phyloP scores from a whole-genome alignment of 2,329 filamentous ascomycete species.

The Eutypa lata region DNA sequence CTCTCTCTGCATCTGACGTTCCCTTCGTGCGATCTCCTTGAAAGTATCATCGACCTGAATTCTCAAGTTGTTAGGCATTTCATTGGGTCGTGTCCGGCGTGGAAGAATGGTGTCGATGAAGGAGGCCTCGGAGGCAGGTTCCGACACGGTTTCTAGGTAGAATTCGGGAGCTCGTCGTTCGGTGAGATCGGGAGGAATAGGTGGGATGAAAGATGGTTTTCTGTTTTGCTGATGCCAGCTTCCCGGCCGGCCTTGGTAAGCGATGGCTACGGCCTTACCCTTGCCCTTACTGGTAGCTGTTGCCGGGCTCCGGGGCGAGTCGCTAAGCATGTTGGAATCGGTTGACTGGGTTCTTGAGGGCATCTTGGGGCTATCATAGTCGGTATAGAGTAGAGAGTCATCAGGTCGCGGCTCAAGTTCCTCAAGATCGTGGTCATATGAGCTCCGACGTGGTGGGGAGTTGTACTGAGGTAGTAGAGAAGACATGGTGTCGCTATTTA shows the following conservation, averaged over 20 bases:
- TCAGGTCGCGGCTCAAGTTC: slow-evolving; percentile 28
- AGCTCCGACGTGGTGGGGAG: slow-evolving; percentile 13
- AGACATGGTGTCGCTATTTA: slow-evolving; percentile 19
- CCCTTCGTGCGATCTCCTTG: slow-evolving; percentile 37
- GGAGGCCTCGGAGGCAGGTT: slow-evolving; percentile 13
- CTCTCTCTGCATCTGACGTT: slow-evolving; percentile 53
- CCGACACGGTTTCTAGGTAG: slow-evolving; percentile 5
- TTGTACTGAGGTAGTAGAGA: slow-evolving; percentile 18
- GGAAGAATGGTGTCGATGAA: slow-evolving; percentile 27
- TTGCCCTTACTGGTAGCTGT: slow-evolving; percentile 6
- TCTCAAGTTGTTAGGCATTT: slow-evolving; percentile 9
- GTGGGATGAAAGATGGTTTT: slow-evolving; percentile 7
- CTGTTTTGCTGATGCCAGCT: slow-evolving; percentile 7
- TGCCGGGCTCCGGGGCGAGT: not conserved
- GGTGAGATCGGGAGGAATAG: slow-evolving; percentile 16
- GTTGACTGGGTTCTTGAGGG: slow-evolving; percentile 1
- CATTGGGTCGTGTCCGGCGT: slow-evolving; percentile 11
- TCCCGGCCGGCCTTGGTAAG: slow-evolving; percentile 7
- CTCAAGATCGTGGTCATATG: slow-evolving; percentile 26
- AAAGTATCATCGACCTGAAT: slow-evolving; percentile 26
- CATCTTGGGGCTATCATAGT: slow-evolving; percentile 4
- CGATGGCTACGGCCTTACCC: slow-evolving; percentile 17
- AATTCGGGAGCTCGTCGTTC: slow-evolving; percentile 17
- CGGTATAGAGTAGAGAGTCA: slow-evolving; percentile 21
- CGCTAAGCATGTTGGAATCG: not conserved